phyloP scores from a whole-genome alignment of 129 eudicot species.

The Tagetes erecta region DNA sequence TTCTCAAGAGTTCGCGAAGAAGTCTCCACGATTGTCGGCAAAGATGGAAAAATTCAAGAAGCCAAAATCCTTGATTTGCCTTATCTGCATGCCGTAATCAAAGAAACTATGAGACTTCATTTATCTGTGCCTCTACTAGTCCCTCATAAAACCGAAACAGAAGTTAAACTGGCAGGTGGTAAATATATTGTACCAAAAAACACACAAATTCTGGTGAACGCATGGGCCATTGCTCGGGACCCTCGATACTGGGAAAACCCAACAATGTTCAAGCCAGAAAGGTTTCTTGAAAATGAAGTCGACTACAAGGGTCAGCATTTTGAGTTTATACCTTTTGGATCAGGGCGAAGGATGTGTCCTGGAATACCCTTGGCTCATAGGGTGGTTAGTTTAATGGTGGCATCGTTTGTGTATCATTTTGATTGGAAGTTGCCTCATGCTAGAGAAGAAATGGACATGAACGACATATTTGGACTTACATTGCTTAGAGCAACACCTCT shows the following conservation, averaged over 20 bases:
- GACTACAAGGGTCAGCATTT: neutral
- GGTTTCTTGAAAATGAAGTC: neutral
- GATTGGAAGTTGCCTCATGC: slow-evolving; percentile 6
- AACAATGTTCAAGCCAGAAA: neutral
- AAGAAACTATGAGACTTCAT: slow-evolving; percentile 8
- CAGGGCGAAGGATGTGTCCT: slow-evolving; percentile 9
- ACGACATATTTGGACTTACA: neutral
- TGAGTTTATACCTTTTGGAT: slow-evolving; percentile 8
- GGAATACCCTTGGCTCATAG: slow-evolving; percentile 1
- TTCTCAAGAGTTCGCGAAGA: slow-evolving; percentile 5
- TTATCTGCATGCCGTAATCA: slow-evolving; percentile 1
- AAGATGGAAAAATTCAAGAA: neutral
- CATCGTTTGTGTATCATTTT: slow-evolving; percentile 1
- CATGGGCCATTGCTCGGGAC: neutral
- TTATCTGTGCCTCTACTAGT: neutral
- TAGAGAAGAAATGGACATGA: neutral
- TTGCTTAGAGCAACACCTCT: slow-evolving; percentile 8
- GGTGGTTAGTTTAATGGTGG: slow-evolving; percentile 3
- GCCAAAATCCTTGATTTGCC: neutral
- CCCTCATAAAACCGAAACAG: slow-evolving; percentile 1
- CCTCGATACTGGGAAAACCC: slow-evolving; percentile 1
- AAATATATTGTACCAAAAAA: slow-evolving; percentile 2
- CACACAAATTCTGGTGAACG: slow-evolving; percentile 1
- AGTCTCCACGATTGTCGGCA: neutral
- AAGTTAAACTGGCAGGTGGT: neutral